These are phyloP conservation scores for Jackrogersella minutella DNA, from an alignment of 495 filamentous ascomycete species.

Conservation along the genomic window DNA sequence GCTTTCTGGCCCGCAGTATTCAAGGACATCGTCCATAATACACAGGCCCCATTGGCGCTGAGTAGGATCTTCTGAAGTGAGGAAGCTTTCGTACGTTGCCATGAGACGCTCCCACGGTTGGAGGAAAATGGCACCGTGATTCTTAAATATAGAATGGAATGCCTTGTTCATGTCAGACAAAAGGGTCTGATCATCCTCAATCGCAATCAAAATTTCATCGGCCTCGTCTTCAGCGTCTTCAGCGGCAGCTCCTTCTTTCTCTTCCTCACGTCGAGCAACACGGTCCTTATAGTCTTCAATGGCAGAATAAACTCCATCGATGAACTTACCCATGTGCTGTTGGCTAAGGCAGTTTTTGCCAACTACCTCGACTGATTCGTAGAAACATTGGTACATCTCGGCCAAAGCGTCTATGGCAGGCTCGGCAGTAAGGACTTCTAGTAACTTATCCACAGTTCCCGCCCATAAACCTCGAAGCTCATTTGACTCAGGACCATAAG, in stretches of 20 bases:
- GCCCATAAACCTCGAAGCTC: conserved; percentile 83
- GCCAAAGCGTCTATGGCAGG: conserved; percentile 95
- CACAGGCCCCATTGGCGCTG: conserved; percentile 98
- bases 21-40: conserved; percentile 97
- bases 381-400: conserved; percentile 99
- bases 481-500: conserved; percentile 77
- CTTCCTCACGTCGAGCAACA: conserved; percentile 79
- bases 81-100: conserved; percentile 83
- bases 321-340: conserved; percentile 84
- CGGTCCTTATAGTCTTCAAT: conserved; percentile 91
- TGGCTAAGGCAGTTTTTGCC: conserved; percentile 80
- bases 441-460: conserved; percentile 84
- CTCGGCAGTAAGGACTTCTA: conserved; percentile 94
- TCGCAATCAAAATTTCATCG: conserved; percentile 83
- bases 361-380: conserved; percentile 95
- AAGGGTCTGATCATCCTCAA: conserved; percentile 96
- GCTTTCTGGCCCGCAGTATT: conserved; percentile 89
- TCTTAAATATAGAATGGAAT: conserved; percentile 98
- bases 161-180: conserved; percentile 99
- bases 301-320: conserved; percentile 80
- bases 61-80: conserved; percentile 83
- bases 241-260: conserved; percentile 69
- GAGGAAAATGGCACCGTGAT: conserved; percentile 85
- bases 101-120: conserved; percentile 85
- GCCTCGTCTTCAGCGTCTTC: conserved; percentile 87